These are phyloP conservation scores for Globisporangium middletonii DNA, from an alignment of 352 stramenopile species.

Conservation along the genomic window DNA sequence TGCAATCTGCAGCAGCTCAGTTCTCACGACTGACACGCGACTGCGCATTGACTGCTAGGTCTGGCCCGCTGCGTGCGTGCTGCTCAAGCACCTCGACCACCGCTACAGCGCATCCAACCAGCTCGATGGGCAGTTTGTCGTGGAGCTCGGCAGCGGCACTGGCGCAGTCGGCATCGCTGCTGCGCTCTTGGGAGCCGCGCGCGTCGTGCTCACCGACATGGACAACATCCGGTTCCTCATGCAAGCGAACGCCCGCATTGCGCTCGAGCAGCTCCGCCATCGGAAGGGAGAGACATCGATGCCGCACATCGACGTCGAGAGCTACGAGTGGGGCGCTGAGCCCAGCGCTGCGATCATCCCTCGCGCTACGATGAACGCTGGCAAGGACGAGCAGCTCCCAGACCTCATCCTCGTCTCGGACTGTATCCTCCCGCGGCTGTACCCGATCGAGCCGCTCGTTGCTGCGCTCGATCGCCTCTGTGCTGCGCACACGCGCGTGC, in stretches of 20 bases:
- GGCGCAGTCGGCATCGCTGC: conserved; percentile 87
- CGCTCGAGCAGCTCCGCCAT: conserved; percentile 21
- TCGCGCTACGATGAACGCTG: neutral
- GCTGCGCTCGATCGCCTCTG: conserved; percentile 77
- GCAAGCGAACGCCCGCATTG: conserved; percentile 73
- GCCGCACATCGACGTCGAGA: conserved; percentile 48
- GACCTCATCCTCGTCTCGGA: conserved; percentile 92
- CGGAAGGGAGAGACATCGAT: conserved; percentile 12
- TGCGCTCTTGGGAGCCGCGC: conserved; percentile 72
- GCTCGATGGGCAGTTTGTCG: conserved; percentile 43
- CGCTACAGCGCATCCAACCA: conserved; percentile 15
- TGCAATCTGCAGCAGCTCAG: neutral
- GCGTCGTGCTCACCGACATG: conserved; percentile 90
- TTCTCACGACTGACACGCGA: neutral
- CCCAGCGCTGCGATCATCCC: conserved; percentile 28
- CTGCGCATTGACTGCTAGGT: conserved; percentile 19
- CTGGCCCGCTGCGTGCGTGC: conserved; percentile 75
- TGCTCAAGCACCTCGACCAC: conserved; percentile 79
- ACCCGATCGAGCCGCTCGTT: conserved; percentile 93
- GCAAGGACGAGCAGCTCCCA: conserved; percentile 16
- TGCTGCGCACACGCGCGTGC: conserved; percentile 35
- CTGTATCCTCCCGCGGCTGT: conserved; percentile 94
- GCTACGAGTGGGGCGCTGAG: conserved; percentile 88
- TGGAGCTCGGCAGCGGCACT: conserved; percentile 91
- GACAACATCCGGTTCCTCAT: conserved; percentile 87